Conservation (phyloP, 2,329 filamentous ascomycete species). For the Phaeosphaeriaceae sp. region DNA sequence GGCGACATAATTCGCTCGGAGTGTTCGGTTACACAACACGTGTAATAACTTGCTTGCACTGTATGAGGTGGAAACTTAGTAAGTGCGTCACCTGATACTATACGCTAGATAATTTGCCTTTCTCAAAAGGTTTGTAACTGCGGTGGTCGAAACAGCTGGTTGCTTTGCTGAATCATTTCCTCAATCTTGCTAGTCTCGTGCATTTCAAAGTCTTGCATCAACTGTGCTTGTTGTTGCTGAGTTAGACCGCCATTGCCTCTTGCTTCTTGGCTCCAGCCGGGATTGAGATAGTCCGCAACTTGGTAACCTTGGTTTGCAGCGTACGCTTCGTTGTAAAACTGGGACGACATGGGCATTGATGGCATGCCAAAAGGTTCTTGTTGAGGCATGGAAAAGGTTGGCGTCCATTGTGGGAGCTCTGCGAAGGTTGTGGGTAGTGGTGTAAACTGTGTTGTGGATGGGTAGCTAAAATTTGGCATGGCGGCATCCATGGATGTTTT, state of each 20-base stretch:
- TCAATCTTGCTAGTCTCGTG: conserved; percentile 50
- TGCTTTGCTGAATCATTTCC: conserved; percentile 50
- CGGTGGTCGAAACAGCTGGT: conserved; percentile 44
- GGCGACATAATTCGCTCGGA: neutral
- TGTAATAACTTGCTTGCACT: neutral
- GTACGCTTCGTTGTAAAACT: conserved; percentile 44
- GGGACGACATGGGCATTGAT: conserved; percentile 32
- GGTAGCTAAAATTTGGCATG: conserved; percentile 38
- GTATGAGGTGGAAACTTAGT: neutral
- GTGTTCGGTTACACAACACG: neutral
- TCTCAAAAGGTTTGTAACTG: conserved; percentile 38
- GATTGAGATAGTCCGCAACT: conserved; percentile 55
- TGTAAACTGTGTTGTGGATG: conserved; percentile 38
- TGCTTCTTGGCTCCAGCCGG: conserved; percentile 62
- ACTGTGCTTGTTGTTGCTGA: conserved; percentile 80
- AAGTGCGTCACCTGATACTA: neutral
- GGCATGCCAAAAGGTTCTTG: conserved; percentile 37
- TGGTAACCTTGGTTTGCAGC: conserved; percentile 45
- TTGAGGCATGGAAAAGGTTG: conserved; percentile 43
- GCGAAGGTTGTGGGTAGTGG: conserved; percentile 45
- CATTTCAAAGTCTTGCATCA: conserved; percentile 79
- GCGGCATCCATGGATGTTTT: conserved; percentile 37
- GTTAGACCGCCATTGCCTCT: conserved; percentile 63
- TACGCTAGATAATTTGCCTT: neutral
- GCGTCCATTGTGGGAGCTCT: conserved; percentile 46